Base-by-base conservation (phyloP, 371 early-diverging fungal species). In the Parasitella parasitica region DNA sequence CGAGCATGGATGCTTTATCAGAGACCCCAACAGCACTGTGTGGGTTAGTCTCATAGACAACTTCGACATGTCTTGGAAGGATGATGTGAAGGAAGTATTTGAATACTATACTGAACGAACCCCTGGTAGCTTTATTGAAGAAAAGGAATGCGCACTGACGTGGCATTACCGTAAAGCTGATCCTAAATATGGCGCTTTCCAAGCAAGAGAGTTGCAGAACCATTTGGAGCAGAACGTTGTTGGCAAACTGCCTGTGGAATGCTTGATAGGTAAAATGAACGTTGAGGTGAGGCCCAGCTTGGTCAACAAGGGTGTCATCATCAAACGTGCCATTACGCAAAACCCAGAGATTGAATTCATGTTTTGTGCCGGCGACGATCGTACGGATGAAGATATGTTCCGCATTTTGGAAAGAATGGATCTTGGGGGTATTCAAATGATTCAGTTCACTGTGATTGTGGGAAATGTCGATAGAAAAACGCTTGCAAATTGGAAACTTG, bases 301-400 rank as follows among this genome's bases (percentile, higher is more conserved):
- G 5, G 76, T 90, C 57, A 93, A 89, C 73, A 89, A 88, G 80
- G 97, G 97, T 13, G 93, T 93, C 66, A 94, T 96, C 65, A 94
- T 96, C 53, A 92, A 92, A 63, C 82, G 91, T 6, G 75, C 94
- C 18, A 54, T 87, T 20, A 54, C 60, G 0, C 62, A 61, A 18
- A 71, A 77, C 57, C 81, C 83, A 1, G 84, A 81, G 24, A 85
- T 81, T 51, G 95, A 93, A 58, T 97, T 95, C 81, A 83, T 94
- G 4, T 81, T 92, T 57, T 94, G 96, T 64, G 94, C 89, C 6
- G 97, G 97, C 8, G 97, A 98, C 71, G 97, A 97, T 76, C 86
- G 89, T 63, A 96, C 98, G 4, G 97, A 97, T 70, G 97, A 97
- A 75, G 98, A 97, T 69, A 97, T 98, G 97, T 92, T 91, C 69